A percentile compares a stretch with the other conserved stretches of the same genome.
Evolutionary conservation across 257 asterid genomes (phyloP).

Genomic region (Mitragyna speciosa): DNA sequence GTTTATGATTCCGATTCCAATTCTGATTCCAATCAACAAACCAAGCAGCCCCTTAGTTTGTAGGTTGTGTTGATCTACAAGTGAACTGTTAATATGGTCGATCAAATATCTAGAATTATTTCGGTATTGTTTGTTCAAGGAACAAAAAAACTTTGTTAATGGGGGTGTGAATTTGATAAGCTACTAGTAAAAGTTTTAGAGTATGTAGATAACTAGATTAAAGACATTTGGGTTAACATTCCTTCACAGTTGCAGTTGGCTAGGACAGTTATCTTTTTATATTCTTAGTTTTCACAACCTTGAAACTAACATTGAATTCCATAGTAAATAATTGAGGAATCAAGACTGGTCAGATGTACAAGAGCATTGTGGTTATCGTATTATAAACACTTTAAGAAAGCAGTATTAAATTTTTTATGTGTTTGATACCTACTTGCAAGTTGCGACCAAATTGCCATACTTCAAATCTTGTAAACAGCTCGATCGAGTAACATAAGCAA

Average conservation of each 20-base stretch:
- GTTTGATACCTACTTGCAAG: background rate
- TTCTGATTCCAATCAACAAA: too few species aligned
- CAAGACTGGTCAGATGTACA: background rate
- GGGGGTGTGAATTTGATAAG: background rate
- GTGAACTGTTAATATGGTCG: background rate
- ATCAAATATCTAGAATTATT: background rate
- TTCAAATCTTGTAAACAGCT: background rate
- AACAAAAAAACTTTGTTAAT: background rate
- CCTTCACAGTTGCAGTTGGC: too few species aligned
- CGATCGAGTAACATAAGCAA: background rate
- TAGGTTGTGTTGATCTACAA: background rate
- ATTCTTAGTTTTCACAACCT: background rate
- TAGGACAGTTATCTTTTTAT: too few species aligned
- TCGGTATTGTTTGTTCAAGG: too few species aligned
- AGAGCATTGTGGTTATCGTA: background rate
- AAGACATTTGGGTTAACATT: too few species aligned
- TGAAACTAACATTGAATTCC: background rate
- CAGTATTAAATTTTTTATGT: background rate
- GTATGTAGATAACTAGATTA: too few species aligned
- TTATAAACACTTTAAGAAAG: background rate
- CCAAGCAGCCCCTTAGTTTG: too few species aligned
- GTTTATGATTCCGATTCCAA: too few species aligned
- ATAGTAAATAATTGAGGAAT: background rate
- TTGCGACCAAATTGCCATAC: background rate
- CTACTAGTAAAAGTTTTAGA: too few species aligned